phyloP scores from a whole-genome alignment of 2,329 filamentous ascomycete species.

The Exserohilum rostratum region DNA sequence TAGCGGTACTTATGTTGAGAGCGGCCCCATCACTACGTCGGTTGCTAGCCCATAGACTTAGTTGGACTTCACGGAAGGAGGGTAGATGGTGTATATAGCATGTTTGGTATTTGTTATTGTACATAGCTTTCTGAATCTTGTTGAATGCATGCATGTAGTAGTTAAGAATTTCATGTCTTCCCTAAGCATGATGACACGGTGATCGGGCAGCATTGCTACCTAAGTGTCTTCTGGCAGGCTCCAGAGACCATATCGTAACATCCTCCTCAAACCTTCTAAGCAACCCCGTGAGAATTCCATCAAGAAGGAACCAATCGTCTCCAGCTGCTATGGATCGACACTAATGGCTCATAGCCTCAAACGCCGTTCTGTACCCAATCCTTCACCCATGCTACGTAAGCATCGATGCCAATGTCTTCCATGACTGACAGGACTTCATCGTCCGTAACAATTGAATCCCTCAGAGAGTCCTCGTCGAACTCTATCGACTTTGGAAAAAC shows the following conservation, averaged over 20 bases:
- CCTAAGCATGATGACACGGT: too few species aligned
- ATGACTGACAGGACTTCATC: not conserved
- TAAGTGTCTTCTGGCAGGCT: too few species aligned
- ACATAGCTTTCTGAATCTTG: not conserved
- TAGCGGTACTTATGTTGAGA: slow-evolving; percentile 73
- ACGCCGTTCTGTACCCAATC: not conserved
- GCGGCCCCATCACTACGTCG: slow-evolving; percentile 52
- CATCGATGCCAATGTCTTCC: not conserved
- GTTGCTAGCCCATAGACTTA: slow-evolving; percentile 33
- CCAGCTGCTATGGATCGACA: too few species aligned
- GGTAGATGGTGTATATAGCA: not conserved
- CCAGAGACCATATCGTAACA: too few species aligned
- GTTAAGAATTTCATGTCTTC: too few species aligned
- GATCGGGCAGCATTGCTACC: too few species aligned
- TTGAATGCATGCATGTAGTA: not conserved
- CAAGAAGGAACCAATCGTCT: too few species aligned
- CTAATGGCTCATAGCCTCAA: not conserved
- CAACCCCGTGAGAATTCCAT: too few species aligned
- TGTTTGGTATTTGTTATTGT: not conserved
- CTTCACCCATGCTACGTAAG: not conserved
- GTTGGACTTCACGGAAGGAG: not conserved
- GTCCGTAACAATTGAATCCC: not conserved
- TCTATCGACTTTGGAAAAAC: not conserved
- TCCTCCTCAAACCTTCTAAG: too few species aligned
- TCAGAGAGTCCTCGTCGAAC: not conserved